phyloP scores from a whole-genome alignment of 306 rosid species.

The Oemleria cerasiformis region DNA sequence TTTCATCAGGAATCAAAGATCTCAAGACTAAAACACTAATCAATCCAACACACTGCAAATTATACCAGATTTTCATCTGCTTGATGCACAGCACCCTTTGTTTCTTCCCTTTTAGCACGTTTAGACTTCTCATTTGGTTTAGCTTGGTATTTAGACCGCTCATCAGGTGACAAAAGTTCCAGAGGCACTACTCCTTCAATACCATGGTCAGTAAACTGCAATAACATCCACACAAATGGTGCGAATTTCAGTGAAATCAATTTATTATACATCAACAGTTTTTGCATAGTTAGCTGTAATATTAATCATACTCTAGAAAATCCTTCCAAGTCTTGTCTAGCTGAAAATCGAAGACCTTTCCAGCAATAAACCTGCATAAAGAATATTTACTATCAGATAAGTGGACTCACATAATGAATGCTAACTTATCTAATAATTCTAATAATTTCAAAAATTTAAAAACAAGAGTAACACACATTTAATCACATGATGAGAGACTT shows the following conservation, averaged over 20 bases:
- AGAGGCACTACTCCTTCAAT: conserved; percentile 91
- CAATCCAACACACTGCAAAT: conserved; percentile 21
- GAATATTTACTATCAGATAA: conserved; percentile 10
- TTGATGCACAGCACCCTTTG: conserved; percentile 59
- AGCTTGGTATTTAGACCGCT: conserved; percentile 75
- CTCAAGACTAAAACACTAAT: neutral
- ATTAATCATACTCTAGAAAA: conserved; percentile 66
- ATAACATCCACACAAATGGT: conserved; percentile 13
- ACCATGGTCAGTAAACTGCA: conserved; percentile 89
- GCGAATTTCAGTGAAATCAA: neutral
- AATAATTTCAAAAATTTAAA: neutral
- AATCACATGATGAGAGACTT: neutral
- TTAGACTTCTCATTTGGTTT: conserved; percentile 80
- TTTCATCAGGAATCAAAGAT: neutral
- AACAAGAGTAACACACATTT: neutral
- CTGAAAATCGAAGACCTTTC: conserved; percentile 94
- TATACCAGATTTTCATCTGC: conserved; percentile 84
- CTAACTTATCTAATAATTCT: conserved; percentile 6
- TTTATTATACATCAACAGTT: neutral
- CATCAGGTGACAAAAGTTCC: conserved; percentile 84
- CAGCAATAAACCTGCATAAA: conserved; percentile 88
- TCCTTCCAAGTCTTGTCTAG: conserved; percentile 97
- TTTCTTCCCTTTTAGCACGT: conserved; percentile 82
- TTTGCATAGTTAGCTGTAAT: neutral
- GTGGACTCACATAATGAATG: neutral